Evolutionary conservation across 371 early-diverging fungal species (phyloP).

Genomic region (Nematocida ausubeli): DNA sequence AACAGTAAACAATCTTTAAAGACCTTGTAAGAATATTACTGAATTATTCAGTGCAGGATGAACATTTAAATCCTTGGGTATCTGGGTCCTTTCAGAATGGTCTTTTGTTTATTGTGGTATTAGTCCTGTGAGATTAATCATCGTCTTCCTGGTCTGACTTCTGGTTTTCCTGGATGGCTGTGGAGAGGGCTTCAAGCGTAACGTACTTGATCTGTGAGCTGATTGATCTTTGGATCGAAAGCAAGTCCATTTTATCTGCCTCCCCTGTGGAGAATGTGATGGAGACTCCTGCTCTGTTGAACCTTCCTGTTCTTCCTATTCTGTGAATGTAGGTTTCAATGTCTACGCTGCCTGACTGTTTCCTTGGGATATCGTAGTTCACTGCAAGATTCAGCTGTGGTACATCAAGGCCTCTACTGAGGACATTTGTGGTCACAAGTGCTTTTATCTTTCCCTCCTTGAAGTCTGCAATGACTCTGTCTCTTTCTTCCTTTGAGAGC

Average conservation of each 20-base stretch:
- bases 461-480: constrained; percentile 83
- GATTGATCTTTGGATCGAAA: constrained; percentile 41
- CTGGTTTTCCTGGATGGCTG: constrained; percentile 35
- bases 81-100: neutral
- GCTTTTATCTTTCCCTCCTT: constrained; percentile 82
- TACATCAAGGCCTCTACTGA: constrained; percentile 68
- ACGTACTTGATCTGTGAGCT: constrained; percentile 49
- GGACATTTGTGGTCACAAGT: constrained; percentile 69
- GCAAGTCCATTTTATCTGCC: constrained; percentile 50
- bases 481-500: constrained; percentile 76
- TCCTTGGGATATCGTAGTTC: constrained; percentile 87
- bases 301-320: constrained; percentile 95
- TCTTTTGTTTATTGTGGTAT: neutral
- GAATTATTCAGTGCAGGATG: too few species aligned
- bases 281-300: constrained; percentile 85
- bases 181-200: constrained; percentile 52
- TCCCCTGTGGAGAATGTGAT: constrained; percentile 79
- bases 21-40: too few species aligned
- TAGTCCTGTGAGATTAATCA: neutral
- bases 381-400: constrained; percentile 86
- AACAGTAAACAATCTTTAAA: too few species aligned
- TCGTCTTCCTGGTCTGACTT: constrained; percentile 3
- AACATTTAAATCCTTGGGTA: too few species aligned
- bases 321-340: constrained; percentile 91
- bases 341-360: constrained; percentile 71